phyloP scores from a whole-genome alignment of 352 stramenopile genomes.

The Pythium diclinum region DNA sequence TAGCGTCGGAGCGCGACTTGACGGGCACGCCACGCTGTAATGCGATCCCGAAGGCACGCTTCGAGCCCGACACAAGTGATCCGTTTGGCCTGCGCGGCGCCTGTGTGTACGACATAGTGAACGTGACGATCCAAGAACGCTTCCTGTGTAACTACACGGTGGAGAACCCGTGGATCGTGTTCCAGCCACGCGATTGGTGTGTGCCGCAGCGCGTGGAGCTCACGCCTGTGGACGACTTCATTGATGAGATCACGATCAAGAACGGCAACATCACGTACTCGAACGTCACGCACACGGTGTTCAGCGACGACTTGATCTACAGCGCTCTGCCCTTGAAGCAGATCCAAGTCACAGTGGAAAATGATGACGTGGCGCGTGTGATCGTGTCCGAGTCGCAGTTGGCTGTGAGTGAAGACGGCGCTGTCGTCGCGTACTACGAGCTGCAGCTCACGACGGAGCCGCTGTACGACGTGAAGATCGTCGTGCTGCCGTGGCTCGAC shows the following conservation, averaged over 20 bases:
- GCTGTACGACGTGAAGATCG: slow-evolving; percentile 52
- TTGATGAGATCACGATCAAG: slow-evolving; percentile 48
- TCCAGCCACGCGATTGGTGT: slow-evolving; percentile 71
- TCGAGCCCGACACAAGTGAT: slow-evolving; percentile 44
- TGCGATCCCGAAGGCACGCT: slow-evolving; percentile 47
- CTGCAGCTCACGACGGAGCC: slow-evolving; percentile 62
- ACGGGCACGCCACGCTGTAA: slow-evolving; percentile 42
- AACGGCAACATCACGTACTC: slow-evolving; percentile 54
- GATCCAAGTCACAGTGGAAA: slow-evolving; percentile 52
- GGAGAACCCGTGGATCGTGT: slow-evolving; percentile 67
- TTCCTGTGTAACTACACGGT: slow-evolving; percentile 80
- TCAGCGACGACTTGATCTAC: slow-evolving; percentile 71
- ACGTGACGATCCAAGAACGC: slow-evolving; percentile 57
- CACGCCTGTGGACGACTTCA: slow-evolving; percentile 47
- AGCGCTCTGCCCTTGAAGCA: slow-evolving; percentile 32
- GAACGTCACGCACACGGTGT: slow-evolving; percentile 55
- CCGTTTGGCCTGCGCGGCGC: slow-evolving; percentile 45
- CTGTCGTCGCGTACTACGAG: slow-evolving; percentile 38
- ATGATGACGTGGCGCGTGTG: slow-evolving; percentile 53
- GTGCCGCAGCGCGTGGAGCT: slow-evolving; percentile 49
- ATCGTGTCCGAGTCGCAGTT: slow-evolving; percentile 56
- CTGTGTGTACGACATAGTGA: slow-evolving; percentile 68
- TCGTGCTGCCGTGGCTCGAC: slow-evolving; percentile 68
- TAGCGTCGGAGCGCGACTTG: slow-evolving; percentile 50
- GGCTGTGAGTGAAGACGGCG: slow-evolving; percentile 56